These are phyloP conservation scores for Fusarium fracticaudum DNA, from an alignment of 2,329 filamentous ascomycete species.

Conservation along the genomic window DNA sequence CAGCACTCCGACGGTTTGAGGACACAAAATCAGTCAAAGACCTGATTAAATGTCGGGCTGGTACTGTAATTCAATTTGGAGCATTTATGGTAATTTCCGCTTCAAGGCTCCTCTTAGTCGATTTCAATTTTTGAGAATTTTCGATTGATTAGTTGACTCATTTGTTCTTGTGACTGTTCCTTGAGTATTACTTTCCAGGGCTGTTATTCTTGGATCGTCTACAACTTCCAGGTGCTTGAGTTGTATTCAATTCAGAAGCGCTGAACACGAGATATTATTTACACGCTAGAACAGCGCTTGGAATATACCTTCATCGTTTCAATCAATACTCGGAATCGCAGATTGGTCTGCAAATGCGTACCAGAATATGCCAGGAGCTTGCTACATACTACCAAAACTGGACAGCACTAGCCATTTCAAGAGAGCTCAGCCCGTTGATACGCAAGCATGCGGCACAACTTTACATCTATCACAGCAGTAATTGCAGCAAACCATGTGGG, in stretches of 20 bases:
- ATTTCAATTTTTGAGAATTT: background rate
- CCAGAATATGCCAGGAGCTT: background rate
- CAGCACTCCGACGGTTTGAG: background rate
- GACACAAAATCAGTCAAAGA: background rate
- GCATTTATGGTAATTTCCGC: background rate
- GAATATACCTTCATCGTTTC: background rate
- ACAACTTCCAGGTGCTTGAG: background rate
- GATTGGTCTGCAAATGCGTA: background rate
- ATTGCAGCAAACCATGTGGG: background rate
- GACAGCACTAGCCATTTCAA: constrained; percentile 10
- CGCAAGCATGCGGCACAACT: constrained; percentile 1
- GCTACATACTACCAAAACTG: background rate
- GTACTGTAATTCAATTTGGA: background rate
- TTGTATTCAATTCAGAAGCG: no score
- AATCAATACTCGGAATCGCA: background rate
- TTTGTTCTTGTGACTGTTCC: background rate
- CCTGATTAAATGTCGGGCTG: background rate
- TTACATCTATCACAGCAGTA: background rate
- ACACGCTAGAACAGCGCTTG: background rate
- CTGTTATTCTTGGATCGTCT: background rate
- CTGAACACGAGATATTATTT: background rate
- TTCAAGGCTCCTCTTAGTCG: background rate
- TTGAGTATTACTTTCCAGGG: background rate
- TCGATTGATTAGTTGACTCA: background rate
- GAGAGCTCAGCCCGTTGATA: constrained; percentile 13